Evolutionary conservation across 192 early-diverging fungal species (phyloP).

Genomic region (Coemansia sp.): DNA sequence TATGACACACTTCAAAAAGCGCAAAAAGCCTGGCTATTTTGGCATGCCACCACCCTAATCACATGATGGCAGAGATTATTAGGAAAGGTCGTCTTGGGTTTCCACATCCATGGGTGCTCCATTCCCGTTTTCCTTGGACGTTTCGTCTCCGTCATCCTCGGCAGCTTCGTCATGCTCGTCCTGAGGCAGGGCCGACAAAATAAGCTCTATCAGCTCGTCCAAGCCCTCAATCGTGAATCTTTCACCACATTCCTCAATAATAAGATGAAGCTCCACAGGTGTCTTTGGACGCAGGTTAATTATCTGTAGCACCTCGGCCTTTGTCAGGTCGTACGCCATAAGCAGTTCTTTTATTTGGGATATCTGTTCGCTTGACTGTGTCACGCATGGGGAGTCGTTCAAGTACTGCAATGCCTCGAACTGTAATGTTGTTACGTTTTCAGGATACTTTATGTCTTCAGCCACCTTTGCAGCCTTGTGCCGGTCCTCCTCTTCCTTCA

Average conservation of each 20-base stretch:
- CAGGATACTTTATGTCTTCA: constrained; percentile 54
- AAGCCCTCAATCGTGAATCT: constrained; percentile 61
- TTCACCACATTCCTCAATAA: constrained; percentile 74
- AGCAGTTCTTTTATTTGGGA: constrained; percentile 50
- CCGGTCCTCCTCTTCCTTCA: constrained; percentile 58
- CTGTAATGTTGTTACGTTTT: constrained; percentile 65
- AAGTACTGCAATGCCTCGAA: constrained; percentile 64
- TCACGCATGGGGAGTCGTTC: constrained; percentile 58
- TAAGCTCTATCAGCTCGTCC: constrained; percentile 55
- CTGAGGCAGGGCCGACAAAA: constrained; percentile 53
- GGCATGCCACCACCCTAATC: too few species aligned
- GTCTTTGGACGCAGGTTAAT: constrained; percentile 69
- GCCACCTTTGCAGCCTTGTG: constrained; percentile 33
- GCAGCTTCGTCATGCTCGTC: constrained; percentile 13
- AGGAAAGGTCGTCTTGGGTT: background rate
- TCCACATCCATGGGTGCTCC: constrained; percentile 20
- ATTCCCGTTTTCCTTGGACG: constrained; percentile 8
- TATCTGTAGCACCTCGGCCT: constrained; percentile 75
- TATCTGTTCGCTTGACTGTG: constrained; percentile 61
- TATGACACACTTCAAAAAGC: too few species aligned
- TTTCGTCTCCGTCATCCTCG: constrained; percentile 10
- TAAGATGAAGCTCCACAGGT: constrained; percentile 65
- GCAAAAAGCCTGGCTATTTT: too few species aligned
- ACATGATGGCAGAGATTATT: too few species aligned
- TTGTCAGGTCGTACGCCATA: constrained; percentile 59